These are phyloP conservation scores for Erysimum cheiranthoides DNA, from an alignment of 345 rosid genomes.

Conservation along the genomic window DNA sequence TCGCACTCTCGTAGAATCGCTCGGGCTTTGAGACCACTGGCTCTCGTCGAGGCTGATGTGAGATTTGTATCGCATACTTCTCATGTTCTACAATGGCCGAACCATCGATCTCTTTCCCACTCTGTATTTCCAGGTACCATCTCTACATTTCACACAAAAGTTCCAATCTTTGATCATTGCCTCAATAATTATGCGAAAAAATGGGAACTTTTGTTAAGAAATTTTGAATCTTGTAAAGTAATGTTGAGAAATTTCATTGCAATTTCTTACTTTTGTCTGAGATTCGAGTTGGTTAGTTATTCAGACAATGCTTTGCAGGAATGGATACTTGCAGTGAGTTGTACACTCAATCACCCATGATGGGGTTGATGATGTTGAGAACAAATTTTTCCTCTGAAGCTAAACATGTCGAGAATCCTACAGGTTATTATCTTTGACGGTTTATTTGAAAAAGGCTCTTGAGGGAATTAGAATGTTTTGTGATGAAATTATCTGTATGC, in stretches of 20 bases:
- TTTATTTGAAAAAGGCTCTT: not conserved
- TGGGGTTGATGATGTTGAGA: conserved; percentile 33
- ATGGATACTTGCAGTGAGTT: conserved; percentile 31
- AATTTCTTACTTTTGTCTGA: not conserved
- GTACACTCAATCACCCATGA: not conserved
- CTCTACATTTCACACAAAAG: not conserved
- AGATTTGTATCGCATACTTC: conserved; percentile 40
- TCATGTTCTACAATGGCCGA: conserved; percentile 42
- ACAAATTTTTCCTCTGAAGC: conserved; percentile 55
- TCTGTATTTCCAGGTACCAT: conserved; percentile 47
- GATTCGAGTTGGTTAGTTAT: not conserved
- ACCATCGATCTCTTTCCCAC: conserved; percentile 19
- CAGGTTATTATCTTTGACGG: conserved; percentile 49
- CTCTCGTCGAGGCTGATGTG: conserved; percentile 40
- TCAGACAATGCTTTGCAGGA: conserved; percentile 26
- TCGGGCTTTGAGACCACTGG: conserved; percentile 47
- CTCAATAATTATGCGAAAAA: too few relatives aligned
- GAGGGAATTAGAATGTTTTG: conserved; percentile 3
- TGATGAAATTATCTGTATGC: conserved; percentile 34
- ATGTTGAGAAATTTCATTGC: not conserved
- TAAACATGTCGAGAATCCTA: conserved; percentile 48
- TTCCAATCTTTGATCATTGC: not conserved
- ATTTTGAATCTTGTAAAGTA: not conserved
- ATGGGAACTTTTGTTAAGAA: not conserved
- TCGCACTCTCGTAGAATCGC: conserved; percentile 54